Evolutionary conservation across 169 alveolate species (phyloP).

Genomic region (Plasmodium inui): DNA sequence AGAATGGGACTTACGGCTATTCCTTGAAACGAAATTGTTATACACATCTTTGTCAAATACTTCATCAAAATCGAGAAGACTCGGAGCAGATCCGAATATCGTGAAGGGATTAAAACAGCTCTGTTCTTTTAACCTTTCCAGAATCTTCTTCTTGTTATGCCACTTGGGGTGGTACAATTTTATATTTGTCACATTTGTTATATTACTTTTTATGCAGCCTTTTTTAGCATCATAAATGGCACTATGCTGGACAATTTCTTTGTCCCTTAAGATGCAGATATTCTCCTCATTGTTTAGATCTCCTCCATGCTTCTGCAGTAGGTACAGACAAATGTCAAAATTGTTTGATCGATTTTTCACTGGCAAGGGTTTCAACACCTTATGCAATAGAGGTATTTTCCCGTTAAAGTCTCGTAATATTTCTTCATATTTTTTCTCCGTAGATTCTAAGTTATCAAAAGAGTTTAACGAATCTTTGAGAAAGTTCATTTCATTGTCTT

Average conservation of each 20-base stretch:
- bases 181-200: constrained; percentile 77
- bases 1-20: constrained; percentile 77
- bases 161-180: constrained; percentile 80
- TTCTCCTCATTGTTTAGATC: constrained; percentile 77
- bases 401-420: constrained; percentile 73
- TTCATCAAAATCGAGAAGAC: constrained; percentile 82
- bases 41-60: constrained; percentile 82
- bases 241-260: constrained; percentile 77
- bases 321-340: constrained; percentile 75
- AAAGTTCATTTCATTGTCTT: constrained; percentile 25
- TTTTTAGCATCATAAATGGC: constrained; percentile 71
- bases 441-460: constrained; percentile 75
- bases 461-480: constrained; percentile 53
- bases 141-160: constrained; percentile 80
- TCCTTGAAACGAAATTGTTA: constrained; percentile 76
- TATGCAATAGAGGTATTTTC: constrained; percentile 75
- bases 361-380: constrained; percentile 70
- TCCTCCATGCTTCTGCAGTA: constrained; percentile 78
- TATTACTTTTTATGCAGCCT: constrained; percentile 67
- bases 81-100: constrained; percentile 88
- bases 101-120: constrained; percentile 88
- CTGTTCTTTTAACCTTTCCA: constrained; percentile 81
- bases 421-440: constrained; percentile 75
- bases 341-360: constrained; percentile 70
- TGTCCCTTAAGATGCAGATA: constrained; percentile 77